Percentiles rank a stretch among this genome's conserved stretches.
These are phyloP conservation scores for Jasminum sambac DNA, from an alignment of 257 asterid species.

Conservation along the genomic window DNA sequence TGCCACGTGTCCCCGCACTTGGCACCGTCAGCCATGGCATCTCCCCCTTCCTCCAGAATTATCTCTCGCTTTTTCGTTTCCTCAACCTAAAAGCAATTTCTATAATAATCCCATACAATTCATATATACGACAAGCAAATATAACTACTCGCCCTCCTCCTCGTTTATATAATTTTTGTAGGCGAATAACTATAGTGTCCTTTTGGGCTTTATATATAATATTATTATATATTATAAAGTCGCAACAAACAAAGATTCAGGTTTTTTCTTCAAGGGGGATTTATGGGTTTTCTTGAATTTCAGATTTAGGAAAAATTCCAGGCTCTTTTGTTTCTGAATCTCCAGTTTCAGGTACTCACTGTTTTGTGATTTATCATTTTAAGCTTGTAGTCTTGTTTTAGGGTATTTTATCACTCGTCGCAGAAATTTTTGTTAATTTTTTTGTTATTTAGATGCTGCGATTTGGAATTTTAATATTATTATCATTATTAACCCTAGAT, in stretches of 20 bases:
- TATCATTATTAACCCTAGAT: too few species aligned
- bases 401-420: constrained; percentile 24
- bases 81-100: constrained; percentile 13
- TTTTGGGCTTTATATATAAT: neutral
- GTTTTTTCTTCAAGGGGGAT: constrained; percentile 30
- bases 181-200: constrained; percentile 12
- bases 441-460: constrained; percentile 19
- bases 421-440: constrained; percentile 7
- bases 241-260: constrained; percentile 14
- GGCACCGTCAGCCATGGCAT: constrained; percentile 40
- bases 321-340: constrained; percentile 41
- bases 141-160: neutral
- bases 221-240: constrained; percentile 22
- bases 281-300: constrained; percentile 31
- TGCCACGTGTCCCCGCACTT: constrained; percentile 59
- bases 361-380: constrained; percentile 20
- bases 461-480: neutral
- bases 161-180: constrained; percentile 10
- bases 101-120: constrained; percentile 1
- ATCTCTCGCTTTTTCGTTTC: constrained; percentile 9
- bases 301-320: constrained; percentile 36
- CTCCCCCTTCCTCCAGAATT: constrained; percentile 34
- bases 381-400: constrained; percentile 21
- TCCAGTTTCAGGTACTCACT: constrained; percentile 40
- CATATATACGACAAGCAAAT: neutral